phyloP scores from a whole-genome alignment of 768 basidiomycete species.

The Termitomyces sp. region DNA sequence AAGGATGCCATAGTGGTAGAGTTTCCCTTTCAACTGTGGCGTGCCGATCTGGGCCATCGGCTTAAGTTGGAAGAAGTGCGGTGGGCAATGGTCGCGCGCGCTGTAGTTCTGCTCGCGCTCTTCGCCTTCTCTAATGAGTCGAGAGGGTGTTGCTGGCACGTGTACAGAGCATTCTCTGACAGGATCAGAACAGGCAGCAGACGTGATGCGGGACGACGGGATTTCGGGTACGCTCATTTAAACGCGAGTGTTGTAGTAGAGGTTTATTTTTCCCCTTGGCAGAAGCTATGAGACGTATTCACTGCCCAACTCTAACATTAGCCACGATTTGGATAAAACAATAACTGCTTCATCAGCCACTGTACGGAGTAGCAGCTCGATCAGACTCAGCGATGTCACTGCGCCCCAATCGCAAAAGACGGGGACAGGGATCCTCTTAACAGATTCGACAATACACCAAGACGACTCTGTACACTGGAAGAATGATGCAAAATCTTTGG shows the following conservation, averaged over 20 bases:
- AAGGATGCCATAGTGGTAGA: slow-evolving; percentile 33
- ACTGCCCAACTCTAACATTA: neutral
- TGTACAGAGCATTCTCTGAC: neutral
- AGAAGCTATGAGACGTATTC: neutral
- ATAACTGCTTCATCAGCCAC: neutral
- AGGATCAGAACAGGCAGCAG: neutral
- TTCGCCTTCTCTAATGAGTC: slow-evolving; percentile 58
- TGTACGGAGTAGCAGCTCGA: neutral
- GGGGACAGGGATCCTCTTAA: neutral
- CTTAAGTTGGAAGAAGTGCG: slow-evolving; percentile 32
- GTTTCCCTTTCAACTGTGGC: slow-evolving; percentile 31
- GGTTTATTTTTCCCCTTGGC: neutral
- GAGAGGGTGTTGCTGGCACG: slow-evolving; percentile 34
- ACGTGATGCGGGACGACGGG: neutral
- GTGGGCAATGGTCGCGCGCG: slow-evolving; percentile 39
- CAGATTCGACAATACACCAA: neutral
- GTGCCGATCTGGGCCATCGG: slow-evolving; percentile 14
- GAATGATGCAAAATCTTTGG: neutral
- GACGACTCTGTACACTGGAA: neutral
- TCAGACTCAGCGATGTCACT: neutral
- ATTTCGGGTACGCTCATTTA: neutral
- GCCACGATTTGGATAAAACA: neutral
- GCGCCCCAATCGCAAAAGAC: neutral
- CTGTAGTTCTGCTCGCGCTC: slow-evolving; percentile 51
- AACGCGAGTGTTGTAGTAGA: neutral